Conservation (phyloP, 169 alveolate species). For the Besnoitia besnoiti region DNA sequence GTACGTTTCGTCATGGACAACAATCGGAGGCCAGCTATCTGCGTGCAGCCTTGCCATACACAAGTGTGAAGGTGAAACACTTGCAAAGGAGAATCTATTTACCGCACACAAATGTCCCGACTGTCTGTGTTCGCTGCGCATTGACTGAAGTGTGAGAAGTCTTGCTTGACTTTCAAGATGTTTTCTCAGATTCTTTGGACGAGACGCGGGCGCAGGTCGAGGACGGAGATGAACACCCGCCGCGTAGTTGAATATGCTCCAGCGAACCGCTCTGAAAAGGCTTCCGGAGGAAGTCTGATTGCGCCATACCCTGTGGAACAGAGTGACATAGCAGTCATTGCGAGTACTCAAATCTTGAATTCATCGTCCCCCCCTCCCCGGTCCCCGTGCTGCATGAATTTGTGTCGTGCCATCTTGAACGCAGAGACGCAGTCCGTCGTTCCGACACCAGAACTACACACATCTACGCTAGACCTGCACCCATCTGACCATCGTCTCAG, state of each 20-base stretch:
- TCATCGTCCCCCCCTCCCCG: no score
- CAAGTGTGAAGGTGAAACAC: no score
- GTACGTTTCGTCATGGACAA: no score
- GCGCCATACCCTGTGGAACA: slow-evolving; percentile 4
- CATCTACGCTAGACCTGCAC: not conserved
- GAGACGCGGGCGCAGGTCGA: not conserved
- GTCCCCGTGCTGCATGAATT: no score
- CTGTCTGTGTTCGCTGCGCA: no score
- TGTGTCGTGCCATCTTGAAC: no score
- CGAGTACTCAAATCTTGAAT: no score
- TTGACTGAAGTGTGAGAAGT: no score
- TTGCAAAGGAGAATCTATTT: not conserved
- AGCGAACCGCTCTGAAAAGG: not conserved
- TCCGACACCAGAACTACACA: not conserved
- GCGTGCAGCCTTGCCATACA: no score
- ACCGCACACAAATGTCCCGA: not conserved
- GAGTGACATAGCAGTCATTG: not conserved
- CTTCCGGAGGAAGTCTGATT: slow-evolving; percentile 10
- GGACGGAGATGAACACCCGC: not conserved
- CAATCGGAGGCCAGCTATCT: no score
- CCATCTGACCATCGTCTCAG: no score
- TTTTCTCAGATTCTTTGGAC: not conserved
- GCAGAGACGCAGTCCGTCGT: no score
- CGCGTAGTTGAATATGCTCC: not conserved
- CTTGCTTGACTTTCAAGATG: not conserved